Base-by-base conservation (phyloP, 1,284 basidiomycete genomes). In the Xanthoconium separans region DNA sequence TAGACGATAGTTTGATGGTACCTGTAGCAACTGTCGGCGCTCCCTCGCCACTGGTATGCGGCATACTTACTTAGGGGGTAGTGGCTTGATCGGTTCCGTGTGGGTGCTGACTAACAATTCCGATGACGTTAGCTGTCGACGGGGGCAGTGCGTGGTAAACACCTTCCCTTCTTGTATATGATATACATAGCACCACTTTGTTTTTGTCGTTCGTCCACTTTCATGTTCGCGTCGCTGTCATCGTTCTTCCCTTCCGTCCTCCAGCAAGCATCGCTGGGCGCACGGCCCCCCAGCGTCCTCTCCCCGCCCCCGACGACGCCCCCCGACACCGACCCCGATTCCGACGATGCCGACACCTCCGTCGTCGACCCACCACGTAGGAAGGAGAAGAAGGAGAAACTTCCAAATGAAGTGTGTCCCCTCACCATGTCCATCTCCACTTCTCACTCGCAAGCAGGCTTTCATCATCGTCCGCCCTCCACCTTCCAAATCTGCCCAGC, bases 381-480 rank as follows among this genome's bases (percentile, higher is more conserved):
- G 62, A 69, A 63, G 58, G 62, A 60, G 49, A 78, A 76, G 71
- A 83, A 77, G 62, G 77, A 79, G 58, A 77, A 76, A 51, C 72
- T 58, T 48, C 63, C 77, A 20, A 81, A 79, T 62, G 86, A 88
- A 77, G 85, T 84, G 52, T 54, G 73, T 70, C 29, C 20, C 31
- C 37, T 44, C 56, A 24, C 27, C 53, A 12, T 37, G 20, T 15
- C 9, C 34, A 2, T 49, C 41, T 60, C 46, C 57, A 29, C 16
- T 41, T 41, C 55, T 62, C 30, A 50, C 51, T 22, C 43, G 40
- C 52, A 45, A 42, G 7, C 58, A 95, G 91, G 91, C 88, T 0
- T 93, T 93, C 71, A 87, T 91, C 56, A 83, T 92, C 62, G 91
- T 93, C 44, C 83, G 91, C 48, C 91, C 91, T 2, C 93, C 93